Evolutionary conservation across 2,329 filamentous ascomycete species (phyloP).

Genomic region (Aspergillus sp.): DNA sequence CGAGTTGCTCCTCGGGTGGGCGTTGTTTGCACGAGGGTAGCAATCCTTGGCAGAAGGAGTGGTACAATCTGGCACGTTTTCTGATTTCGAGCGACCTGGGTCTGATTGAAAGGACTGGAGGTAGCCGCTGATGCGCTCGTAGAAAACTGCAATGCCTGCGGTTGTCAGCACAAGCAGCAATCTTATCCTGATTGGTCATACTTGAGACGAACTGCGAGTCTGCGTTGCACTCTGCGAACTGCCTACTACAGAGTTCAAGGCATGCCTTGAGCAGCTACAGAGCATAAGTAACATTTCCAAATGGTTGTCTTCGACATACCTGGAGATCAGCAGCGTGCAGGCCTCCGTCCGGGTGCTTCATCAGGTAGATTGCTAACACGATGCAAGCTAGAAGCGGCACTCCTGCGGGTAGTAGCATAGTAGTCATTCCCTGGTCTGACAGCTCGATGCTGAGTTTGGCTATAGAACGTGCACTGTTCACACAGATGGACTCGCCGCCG

Average conservation of each 20-base stretch:
- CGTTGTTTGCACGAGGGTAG: not conserved
- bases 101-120: no score
- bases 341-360: slow-evolving; percentile 9
- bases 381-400: slow-evolving; percentile 10
- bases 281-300: not conserved
- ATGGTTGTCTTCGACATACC: not conserved
- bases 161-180: not conserved
- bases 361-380: slow-evolving; percentile 10
- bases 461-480: slow-evolving; percentile 13
- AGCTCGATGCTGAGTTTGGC: slow-evolving; percentile 14
- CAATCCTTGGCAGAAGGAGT: not conserved
- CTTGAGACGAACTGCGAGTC: slow-evolving; percentile 10
- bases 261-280: slow-evolving; percentile 10
- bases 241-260: slow-evolving; percentile 5
- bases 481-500: slow-evolving; percentile 11
- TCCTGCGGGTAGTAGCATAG: slow-evolving; percentile 6
- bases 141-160: slow-evolving; percentile 6
- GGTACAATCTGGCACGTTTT: not conserved
- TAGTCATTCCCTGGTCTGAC: slow-evolving; percentile 3
- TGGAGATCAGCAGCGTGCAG: slow-evolving; percentile 10
- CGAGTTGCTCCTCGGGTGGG: not conserved
- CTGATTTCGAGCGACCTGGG: not conserved
- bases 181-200: not conserved
- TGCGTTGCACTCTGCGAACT: slow-evolving; percentile 3
- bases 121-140: slow-evolving; percentile 5